Evolutionary conservation across 73 alveolate species (phyloP).

Genomic region (Breviolum minutum): DNA sequence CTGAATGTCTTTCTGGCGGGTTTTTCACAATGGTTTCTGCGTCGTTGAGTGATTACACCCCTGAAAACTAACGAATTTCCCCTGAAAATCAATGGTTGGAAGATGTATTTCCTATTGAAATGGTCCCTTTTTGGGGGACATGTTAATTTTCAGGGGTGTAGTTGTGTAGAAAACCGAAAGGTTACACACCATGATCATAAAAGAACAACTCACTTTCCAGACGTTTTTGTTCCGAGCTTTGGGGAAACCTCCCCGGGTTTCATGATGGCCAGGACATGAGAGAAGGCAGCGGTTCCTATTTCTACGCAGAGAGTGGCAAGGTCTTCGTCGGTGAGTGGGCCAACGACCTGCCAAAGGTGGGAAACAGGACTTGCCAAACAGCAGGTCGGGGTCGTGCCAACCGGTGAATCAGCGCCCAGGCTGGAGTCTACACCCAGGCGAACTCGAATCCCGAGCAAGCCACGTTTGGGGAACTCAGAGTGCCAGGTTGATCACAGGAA

Average conservation of each 20-base stretch:
- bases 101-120: too few species aligned
- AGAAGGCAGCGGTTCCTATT: slow-evolving; percentile 97
- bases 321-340: slow-evolving; percentile 98
- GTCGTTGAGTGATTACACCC: too few species aligned
- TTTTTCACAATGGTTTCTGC: neutral
- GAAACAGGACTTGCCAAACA: neutral
- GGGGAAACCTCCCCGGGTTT: too few species aligned
- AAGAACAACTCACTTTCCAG: neutral
- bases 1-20: slow-evolving; percentile 59
- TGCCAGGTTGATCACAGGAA: neutral
- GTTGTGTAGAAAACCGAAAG: too few species aligned
- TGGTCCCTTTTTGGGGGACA: too few species aligned
- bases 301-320: slow-evolving; percentile 96
- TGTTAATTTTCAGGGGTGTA: too few species aligned
- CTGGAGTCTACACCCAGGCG: slow-evolving; percentile 97
- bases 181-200: too few species aligned
- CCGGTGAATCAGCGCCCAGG: neutral
- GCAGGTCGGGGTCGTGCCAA: neutral
- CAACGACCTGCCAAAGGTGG: slow-evolving; percentile 97
- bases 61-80: too few species aligned
- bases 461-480: neutral
- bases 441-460: slow-evolving; percentile 97
- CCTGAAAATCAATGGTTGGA: too few species aligned
- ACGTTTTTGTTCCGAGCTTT: neutral
- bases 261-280: slow-evolving; percentile 96